Base-by-base conservation (phyloP, 2,329 filamentous ascomycete species). In the Penicillium sp. region DNA sequence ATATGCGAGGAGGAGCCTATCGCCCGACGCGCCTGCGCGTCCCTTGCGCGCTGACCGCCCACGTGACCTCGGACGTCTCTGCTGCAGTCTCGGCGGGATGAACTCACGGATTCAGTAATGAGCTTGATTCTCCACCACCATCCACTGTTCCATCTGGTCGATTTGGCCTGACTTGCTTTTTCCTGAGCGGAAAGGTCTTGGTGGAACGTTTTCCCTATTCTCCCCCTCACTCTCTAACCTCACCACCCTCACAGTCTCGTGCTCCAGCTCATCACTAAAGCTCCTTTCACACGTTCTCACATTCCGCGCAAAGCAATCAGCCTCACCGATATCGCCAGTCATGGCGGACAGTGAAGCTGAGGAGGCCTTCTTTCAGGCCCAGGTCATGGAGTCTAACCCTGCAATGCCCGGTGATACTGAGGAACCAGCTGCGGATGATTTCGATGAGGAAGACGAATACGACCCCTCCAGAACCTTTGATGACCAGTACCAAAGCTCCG, bases 261-360 rank as follows among this genome's bases (percentile, higher is more conserved):
- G 58, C 54, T 35, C 20, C 14, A 42, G 28, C 52, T 38, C 50
- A 41, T 55, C 38, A 20, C 17, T 25, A 12, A 52, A 52, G 49
- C 17, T 45, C 14, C n/a, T 35, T 20, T 42, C 28, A 15, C 38
- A 17, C 35, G n/a, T 14, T 38, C 11, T 52, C 37, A 51, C 25
- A 15, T 47, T 37, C 41, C 48, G 2, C 4, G 47, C 39, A 51
- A 55, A 57, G 55, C 58, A 50, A 48, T 41, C 39, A 62, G 49
- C 5, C 6, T 58, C 49, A 31, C 57, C 58, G 41, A 60, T 17
- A 45, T 55, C 57, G 38, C 58, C 45, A 15, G 64, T 61, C 64
- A 84, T 84, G 82, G 80, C 81, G 57, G 82, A 81, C 68, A 79
- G 82, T 73, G 82, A 82, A 68, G 77, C 80, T 60, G 82, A 85